These are phyloP conservation scores for Drosera capensis DNA, from an alignment of 148 eudicot species.

Conservation along the genomic window DNA sequence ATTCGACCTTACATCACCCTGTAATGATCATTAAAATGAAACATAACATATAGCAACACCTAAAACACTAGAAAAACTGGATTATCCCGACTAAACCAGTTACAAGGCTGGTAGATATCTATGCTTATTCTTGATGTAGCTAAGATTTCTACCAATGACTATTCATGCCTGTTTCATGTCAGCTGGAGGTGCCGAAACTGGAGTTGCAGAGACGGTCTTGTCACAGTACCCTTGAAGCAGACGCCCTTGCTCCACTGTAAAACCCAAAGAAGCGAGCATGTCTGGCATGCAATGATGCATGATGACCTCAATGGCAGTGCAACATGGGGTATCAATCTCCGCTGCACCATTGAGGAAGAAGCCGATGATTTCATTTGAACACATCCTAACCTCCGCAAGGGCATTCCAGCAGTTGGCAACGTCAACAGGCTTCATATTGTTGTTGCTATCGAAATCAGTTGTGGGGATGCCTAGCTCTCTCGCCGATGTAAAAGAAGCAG, in stretches of 20 bases:
- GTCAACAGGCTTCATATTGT: neutral
- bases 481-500: no score
- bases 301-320: constrained; percentile 23
- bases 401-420: constrained; percentile 29
- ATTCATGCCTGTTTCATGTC: neutral
- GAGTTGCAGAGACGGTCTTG: constrained; percentile 4
- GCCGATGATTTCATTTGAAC: constrained; percentile 36
- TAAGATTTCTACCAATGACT: no score
- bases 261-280: constrained; percentile 31
- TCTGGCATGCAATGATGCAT: constrained; percentile 39
- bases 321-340: constrained; percentile 31
- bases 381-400: constrained; percentile 26
- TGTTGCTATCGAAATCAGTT: no score
- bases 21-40: no score
- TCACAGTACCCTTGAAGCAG: constrained; percentile 44
- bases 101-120: no score
- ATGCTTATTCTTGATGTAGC: no score
- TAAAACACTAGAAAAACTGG: no score
- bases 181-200: neutral
- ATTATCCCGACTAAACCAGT: no score
- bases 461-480: no score
- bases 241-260: constrained; percentile 23
- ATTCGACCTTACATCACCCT: no score
- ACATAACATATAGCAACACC: no score
- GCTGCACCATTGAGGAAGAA: constrained; percentile 36